Base-by-base conservation (phyloP, 306 rosid genomes). In the Ceratonia siliqua region DNA sequence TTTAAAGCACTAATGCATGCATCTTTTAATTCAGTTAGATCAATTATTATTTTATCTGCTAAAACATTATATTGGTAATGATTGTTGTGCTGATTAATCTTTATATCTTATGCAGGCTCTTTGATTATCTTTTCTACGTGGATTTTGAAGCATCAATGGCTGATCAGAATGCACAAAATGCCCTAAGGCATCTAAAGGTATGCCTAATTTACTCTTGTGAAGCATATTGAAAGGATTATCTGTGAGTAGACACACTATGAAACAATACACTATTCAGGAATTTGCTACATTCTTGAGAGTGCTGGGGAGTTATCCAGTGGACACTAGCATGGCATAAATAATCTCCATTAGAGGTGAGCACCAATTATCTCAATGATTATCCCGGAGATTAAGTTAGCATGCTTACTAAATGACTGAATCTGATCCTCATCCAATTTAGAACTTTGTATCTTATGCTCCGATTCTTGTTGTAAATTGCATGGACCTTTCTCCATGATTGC, bases 131-230 rank as follows among this genome's bases (percentile, higher is more conserved):
- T 74, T 93, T 93, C 76, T 93, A 89, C 79, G 91, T 89, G 79
- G 98, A 93, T 83, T 89, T 91, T 73, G 98, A 93, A 80, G 92
- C 96, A 42, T 93, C 97, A 53, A 91, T 93, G 98, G 98, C 98
- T 79, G 91, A 93, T 48, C 86, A 85, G 62, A 86, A 41, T 58
- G 97, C 97, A 49, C 96, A 93, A 80, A 93, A 93, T 63, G 98
- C 98, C 69, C 86, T 93, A 36, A 63, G 86, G 74, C 89, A 93
- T 86, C 83, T 93, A 22, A 84, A 88, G 73, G 98, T 93, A 69
- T 27, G 81, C 81, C 75, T 48, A 24, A 70, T 82, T 54, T 38
- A 64, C 17, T 61, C 45, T 42, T 21, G 18, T 49, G 66, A 48
- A 33, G 22, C 59, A 3, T 68, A 28, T 57, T 35, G 38, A 68